These are phyloP conservation scores for Suhomyces bokatorum DNA, from an alignment of 1,139 yeast genomes.

Conservation along the genomic window DNA sequence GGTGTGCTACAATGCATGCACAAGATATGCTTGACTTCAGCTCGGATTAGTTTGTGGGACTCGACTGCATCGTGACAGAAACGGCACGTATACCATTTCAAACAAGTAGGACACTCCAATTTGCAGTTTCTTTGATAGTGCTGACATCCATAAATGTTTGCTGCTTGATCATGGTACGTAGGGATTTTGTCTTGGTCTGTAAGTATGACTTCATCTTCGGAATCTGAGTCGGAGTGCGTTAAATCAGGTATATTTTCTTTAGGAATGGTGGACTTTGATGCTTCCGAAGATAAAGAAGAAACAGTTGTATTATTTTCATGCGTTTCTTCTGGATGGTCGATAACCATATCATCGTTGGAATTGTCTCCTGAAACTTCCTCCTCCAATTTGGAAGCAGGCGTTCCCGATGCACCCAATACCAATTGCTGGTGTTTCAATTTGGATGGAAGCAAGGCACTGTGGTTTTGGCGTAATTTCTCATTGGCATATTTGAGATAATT, in stretches of 20 bases:
- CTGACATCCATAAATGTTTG: conserved; percentile 63
- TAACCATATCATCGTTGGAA: conserved; percentile 8
- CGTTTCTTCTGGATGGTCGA: background rate
- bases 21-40: conserved; percentile 63
- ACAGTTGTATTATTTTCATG: no score
- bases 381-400: background rate
- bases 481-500: conserved; percentile 54
- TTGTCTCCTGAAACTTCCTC: conserved; percentile 1
- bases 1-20: conserved; percentile 81
- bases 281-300: no score
- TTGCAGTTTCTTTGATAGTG: conserved; percentile 88
- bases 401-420: conserved; percentile 13
- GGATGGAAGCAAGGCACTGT: conserved; percentile 14
- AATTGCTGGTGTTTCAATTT: conserved; percentile 21
- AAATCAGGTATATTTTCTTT: no score
- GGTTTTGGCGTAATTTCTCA: conserved; percentile 27
- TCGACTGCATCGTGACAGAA: conserved; percentile 76
- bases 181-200: conserved; percentile 52
- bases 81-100: conserved; percentile 76
- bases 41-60: conserved; percentile 64
- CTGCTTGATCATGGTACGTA: conserved; percentile 44
- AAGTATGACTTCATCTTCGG: conserved; percentile 41
- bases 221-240: background rate
- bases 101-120: conserved; percentile 75
- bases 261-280: no score